A percentile compares a stretch with the other conserved stretches of the same genome.
Evolutionary conservation across 1,284 basidiomycete genomes (phyloP).

Genomic region (Cerrena zonata): DNA sequence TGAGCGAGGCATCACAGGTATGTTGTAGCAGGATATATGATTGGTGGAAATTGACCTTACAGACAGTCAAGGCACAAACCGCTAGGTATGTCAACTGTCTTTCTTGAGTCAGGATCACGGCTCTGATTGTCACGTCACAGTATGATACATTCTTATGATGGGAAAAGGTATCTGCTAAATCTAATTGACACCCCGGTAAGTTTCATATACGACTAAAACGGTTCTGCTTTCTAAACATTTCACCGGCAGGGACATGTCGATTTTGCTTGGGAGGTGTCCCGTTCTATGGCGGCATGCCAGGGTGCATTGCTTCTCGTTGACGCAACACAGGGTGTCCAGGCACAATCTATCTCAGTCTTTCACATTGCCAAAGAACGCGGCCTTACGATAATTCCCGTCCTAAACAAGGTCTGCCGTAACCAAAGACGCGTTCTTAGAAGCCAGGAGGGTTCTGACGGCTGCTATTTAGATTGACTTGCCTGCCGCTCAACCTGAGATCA

Average conservation of each 20-base stretch:
- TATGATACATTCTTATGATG: slow-evolving; percentile 66
- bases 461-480: slow-evolving; percentile 75
- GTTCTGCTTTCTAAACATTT: not conserved
- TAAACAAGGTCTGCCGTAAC: slow-evolving; percentile 74
- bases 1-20: slow-evolving; percentile 89
- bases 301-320: slow-evolving; percentile 90
- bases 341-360: slow-evolving; percentile 94
- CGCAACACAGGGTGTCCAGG: slow-evolving; percentile 95
- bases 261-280: slow-evolving; percentile 93
- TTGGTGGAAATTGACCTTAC: slow-evolving; percentile 7
- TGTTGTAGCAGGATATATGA: slow-evolving; percentile 15
- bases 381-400: slow-evolving; percentile 82
- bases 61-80: slow-evolving; percentile 81
- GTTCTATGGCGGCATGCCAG: slow-evolving; percentile 89
- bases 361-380: slow-evolving; percentile 81
- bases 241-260: slow-evolving; percentile 86
- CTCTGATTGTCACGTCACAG: slow-evolving; percentile 33
- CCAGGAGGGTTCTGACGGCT: not conserved
- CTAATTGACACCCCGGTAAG: slow-evolving; percentile 91
- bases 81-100: slow-evolving; percentile 52
- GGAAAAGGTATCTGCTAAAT: slow-evolving; percentile 75
- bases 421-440: not conserved
- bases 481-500: slow-evolving; percentile 75
- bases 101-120: not conserved
- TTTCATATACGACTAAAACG: slow-evolving; percentile 9